Percentiles rank a stretch among this genome's conserved stretches.
phyloP scores from a whole-genome alignment of 2,329 filamentous ascomycete species.

The Ophiocordyceps camponoti-leonardi region DNA sequence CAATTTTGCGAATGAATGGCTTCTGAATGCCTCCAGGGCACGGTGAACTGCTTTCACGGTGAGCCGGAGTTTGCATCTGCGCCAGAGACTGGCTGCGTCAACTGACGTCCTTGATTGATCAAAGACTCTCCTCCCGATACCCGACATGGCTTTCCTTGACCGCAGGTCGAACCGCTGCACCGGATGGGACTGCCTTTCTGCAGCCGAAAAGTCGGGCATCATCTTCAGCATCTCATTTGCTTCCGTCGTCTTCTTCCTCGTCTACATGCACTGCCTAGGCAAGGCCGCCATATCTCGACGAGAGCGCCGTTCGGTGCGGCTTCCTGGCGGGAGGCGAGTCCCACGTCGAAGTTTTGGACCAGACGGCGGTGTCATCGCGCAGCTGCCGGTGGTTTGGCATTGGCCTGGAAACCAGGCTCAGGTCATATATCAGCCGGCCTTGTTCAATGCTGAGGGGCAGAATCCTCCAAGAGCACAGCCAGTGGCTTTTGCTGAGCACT shows the following conservation, averaged over 20 bases:
- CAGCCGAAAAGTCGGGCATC: constrained; percentile 19
- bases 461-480: background rate
- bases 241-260: constrained; percentile 10
- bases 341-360: background rate
- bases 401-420: background rate
- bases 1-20: background rate
- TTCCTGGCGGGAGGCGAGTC: constrained; percentile 4
- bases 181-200: constrained; percentile 22
- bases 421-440: constrained; percentile 1
- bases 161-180: constrained; percentile 7
- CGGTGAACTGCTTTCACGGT: background rate
- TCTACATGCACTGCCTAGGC: constrained; percentile 18
- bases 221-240: constrained; percentile 18
- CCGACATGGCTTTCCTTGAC: background rate
- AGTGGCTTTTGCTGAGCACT: background rate
- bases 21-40: background rate
- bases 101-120: background rate
- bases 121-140: background rate
- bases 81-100: background rate
- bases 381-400: constrained; percentile 1
- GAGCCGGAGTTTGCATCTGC: background rate
- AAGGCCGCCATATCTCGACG: constrained; percentile 4
- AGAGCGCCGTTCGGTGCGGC: constrained; percentile 1
- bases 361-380: background rate
- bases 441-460: background rate